These are phyloP conservation scores for Stephanodiscus minutulus DNA, from an alignment of 108 stramenopile genomes.

Conservation along the genomic window DNA sequence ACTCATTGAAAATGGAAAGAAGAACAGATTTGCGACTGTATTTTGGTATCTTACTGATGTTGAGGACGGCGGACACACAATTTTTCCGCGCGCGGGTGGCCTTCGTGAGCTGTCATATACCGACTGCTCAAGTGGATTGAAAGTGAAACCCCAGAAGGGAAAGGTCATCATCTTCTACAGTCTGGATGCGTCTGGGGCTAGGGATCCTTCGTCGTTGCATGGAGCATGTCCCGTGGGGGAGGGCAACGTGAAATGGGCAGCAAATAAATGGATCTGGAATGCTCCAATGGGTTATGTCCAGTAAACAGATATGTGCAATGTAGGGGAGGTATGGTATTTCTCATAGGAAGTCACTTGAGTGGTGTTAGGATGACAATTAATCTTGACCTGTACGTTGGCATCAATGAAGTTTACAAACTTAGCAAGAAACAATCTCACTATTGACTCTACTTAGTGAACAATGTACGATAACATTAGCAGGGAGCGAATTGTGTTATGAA, in stretches of 20 bases:
- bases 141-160: constrained; percentile 75
- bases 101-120: constrained; percentile 3
- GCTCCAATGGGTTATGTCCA: constrained; percentile 49
- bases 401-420: not conserved
- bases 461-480: no score
- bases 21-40: constrained; percentile 88
- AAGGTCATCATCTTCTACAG: constrained; percentile 89
- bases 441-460: no score
- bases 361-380: no score
- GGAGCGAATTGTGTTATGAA: no score
- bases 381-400: no score
- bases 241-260: constrained; percentile 89
- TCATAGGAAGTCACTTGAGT: no score
- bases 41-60: constrained; percentile 91
- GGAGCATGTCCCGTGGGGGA: constrained; percentile 89
- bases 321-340: no score
- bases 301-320: no score
- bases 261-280: constrained; percentile 94
- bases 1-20: constrained; percentile 58
- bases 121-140: constrained; percentile 53
- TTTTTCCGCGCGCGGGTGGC: constrained; percentile 58
- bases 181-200: constrained; percentile 50
- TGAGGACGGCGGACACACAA: constrained; percentile 72
- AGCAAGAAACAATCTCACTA: no score
- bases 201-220: constrained; percentile 74